Conservation (phyloP, 441 rosid genomes). For the California macrophylla region DNA sequence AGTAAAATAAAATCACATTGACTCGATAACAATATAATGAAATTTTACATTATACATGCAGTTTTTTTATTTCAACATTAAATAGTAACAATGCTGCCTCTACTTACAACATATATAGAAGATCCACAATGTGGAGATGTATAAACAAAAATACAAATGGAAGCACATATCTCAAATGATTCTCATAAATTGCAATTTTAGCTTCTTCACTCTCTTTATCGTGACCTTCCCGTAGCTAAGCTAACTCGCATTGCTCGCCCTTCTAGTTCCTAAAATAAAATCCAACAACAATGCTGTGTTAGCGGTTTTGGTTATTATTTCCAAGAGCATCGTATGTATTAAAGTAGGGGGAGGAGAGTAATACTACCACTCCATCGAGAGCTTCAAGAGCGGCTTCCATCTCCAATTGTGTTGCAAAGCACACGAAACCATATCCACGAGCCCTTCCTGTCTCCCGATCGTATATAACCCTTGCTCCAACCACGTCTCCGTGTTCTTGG, state of each 20-base stretch:
- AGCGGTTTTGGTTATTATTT: no score
- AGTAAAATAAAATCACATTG: no score
- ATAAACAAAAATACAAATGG: no score
- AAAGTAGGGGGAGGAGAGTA: neutral
- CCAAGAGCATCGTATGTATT: no score
- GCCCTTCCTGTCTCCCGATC: constrained; percentile 81
- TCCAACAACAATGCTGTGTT: neutral
- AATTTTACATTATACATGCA: no score
- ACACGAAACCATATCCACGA: constrained; percentile 71
- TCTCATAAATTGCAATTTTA: neutral
- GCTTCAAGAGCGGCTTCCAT: constrained; percentile 70
- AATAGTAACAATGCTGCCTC: no score
- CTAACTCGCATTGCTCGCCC: constrained; percentile 68
- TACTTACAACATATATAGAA: no score
- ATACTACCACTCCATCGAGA: constrained; percentile 61
- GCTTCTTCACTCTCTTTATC: constrained; percentile 21
- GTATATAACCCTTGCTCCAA: constrained; percentile 68
- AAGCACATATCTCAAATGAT: no score
- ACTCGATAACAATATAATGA: no score
- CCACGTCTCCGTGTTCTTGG: constrained; percentile 59
- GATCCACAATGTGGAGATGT: no score
- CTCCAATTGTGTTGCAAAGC: constrained; percentile 48
- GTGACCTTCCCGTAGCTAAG: constrained; percentile 49
- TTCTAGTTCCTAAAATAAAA: constrained; percentile 46
- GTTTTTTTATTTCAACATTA: no score